phyloP scores from a whole-genome alignment of 306 rosid genomes.

The Quercus berberidifolia region DNA sequence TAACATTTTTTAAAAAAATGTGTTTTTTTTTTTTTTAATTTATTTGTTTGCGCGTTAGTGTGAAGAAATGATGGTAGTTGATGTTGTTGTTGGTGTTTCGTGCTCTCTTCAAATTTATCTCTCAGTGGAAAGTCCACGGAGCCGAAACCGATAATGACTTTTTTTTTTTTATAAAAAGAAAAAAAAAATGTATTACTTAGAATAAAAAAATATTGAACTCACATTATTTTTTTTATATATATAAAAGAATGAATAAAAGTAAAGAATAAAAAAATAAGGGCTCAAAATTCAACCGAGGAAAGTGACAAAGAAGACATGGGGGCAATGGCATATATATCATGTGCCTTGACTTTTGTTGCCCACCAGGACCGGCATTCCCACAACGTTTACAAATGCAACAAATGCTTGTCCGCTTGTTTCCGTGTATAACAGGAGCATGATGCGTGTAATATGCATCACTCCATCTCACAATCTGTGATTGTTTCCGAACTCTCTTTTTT shows the following conservation, averaged over 20 bases:
- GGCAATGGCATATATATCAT: neutral
- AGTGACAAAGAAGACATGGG: neutral
- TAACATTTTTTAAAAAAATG: too few species aligned
- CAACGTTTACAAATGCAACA: neutral
- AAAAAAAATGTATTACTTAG: neutral
- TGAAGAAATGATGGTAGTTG: neutral
- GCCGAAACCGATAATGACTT: conserved; percentile 22
- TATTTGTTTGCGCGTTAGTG: neutral
- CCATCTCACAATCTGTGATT: too few species aligned
- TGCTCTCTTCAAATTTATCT: conserved; percentile 28
- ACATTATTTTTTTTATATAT: too few species aligned
- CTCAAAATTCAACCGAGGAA: too few species aligned
- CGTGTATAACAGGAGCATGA: too few species aligned
- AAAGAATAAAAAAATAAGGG: too few species aligned
- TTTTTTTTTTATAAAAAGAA: neutral
- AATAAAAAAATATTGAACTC: too few species aligned
- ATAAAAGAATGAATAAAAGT: too few species aligned
- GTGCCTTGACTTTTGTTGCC: neutral
- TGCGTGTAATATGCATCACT: too few species aligned
- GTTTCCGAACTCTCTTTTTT: too few species aligned
- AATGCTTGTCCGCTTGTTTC: too few species aligned
- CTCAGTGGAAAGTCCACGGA: conserved; percentile 44
- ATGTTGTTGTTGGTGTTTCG: conserved; percentile 17
- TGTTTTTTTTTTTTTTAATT: neutral
- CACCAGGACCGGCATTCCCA: neutral